Conservation (phyloP, 371 early-diverging fungal species). For the Dichotomocladium elegans region DNA sequence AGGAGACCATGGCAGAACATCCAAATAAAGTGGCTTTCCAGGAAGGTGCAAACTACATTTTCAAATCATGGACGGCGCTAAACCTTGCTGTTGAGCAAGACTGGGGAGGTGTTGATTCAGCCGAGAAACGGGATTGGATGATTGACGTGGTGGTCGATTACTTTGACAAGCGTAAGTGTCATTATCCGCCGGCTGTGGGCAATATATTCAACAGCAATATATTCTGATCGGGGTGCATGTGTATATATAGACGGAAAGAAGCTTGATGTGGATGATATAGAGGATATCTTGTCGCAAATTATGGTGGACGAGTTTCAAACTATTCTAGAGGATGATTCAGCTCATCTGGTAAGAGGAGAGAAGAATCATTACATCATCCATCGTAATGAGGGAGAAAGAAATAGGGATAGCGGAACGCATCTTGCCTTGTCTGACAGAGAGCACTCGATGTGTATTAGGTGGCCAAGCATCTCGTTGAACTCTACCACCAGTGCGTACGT, state of each 20-base stretch:
- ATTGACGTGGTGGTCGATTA: conserved; percentile 65
- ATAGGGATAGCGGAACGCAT: too few species aligned
- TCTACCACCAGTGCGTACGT: conserved; percentile 51
- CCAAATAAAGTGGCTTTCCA: conserved; percentile 62
- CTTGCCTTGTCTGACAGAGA: not conserved
- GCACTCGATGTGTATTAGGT: conserved; percentile 20
- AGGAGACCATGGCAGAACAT: conserved; percentile 26
- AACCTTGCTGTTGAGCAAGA: conserved; percentile 74
- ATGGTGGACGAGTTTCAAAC: conserved; percentile 69
- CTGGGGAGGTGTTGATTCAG: conserved; percentile 77
- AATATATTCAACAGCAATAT: too few species aligned
- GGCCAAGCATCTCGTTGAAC: conserved; percentile 45
- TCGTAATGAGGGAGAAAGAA: not conserved
- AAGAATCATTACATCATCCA: too few species aligned
- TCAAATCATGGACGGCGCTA: conserved; percentile 74
- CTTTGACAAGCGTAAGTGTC: conserved; percentile 59
- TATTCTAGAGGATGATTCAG: conserved; percentile 62
- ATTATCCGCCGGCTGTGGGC: not conserved
- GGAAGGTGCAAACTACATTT: conserved; percentile 53
- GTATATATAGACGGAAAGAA: conserved; percentile 56
- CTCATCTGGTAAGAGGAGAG: conserved; percentile 38
- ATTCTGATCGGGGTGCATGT: too few species aligned
- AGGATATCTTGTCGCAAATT: conserved; percentile 56
- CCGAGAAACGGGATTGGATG: conserved; percentile 76
- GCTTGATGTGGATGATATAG: conserved; percentile 57